Evolutionary conservation across 805 yeast species (phyloP).

Genomic region (Candida michaelii): DNA sequence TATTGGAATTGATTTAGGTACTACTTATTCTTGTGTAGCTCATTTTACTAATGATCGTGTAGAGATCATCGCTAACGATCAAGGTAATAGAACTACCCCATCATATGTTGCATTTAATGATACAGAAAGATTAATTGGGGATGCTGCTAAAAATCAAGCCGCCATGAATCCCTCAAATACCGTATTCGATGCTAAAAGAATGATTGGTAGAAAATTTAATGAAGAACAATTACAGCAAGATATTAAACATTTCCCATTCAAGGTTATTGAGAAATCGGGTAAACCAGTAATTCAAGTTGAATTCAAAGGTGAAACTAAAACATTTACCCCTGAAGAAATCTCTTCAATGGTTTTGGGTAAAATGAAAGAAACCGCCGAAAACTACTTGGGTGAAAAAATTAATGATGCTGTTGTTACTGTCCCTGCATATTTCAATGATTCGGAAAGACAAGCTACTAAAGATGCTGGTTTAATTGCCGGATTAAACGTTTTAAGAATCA

Average conservation of each 20-base stretch:
- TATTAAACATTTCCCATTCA: constrained; percentile 87
- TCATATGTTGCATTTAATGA: constrained; percentile 96
- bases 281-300: constrained; percentile 89
- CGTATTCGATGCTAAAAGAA: constrained; percentile 93
- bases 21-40: constrained; percentile 97
- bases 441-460: constrained; percentile 46
- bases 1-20: constrained; percentile 93
- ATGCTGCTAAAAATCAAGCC: constrained; percentile 98
- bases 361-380: constrained; percentile 94
- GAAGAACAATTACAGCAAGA: constrained; percentile 81
- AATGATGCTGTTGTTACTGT: constrained; percentile 50
- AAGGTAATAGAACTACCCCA: constrained; percentile 98
- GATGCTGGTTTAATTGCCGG: constrained; percentile 48
- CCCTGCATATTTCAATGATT: constrained; percentile 45
- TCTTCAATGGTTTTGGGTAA: constrained; percentile 89
- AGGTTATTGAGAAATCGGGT: constrained; percentile 71
- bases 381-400: constrained; percentile 79
- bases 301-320: constrained; percentile 82
- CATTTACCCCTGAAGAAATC: constrained; percentile 91
- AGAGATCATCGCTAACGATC: constrained; percentile 94
- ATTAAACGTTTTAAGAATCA: constrained; percentile 44
- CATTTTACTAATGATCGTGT: constrained; percentile 68
- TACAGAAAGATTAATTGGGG: constrained; percentile 92
- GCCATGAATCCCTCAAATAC: constrained; percentile 95
- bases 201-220: constrained; percentile 77